phyloP scores from a whole-genome alignment of 495 filamentous ascomycete genomes.

The Parachaetomium inaequale region DNA sequence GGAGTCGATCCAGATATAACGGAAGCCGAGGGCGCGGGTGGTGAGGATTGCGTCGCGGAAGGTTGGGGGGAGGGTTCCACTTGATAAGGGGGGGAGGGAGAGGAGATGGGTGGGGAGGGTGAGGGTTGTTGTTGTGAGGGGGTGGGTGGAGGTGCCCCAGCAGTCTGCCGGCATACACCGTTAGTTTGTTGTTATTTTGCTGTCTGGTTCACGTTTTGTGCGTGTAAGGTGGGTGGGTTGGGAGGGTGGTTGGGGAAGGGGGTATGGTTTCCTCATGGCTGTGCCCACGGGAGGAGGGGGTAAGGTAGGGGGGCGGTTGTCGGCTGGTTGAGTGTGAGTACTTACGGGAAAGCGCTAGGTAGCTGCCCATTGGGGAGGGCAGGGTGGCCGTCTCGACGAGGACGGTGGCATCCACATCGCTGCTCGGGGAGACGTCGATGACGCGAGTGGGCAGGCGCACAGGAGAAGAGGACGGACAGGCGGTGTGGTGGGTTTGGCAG shows the following conservation, averaged over 20 bases:
- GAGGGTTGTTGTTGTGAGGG: not conserved
- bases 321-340: too few relatives aligned
- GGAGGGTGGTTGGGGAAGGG: too few relatives aligned
- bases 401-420: not conserved
- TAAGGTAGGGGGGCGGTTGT: too few relatives aligned
- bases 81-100: not conserved
- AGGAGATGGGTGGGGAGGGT: not conserved
- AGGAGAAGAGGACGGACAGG: not conserved
- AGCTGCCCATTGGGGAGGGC: too few relatives aligned
- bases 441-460: not conserved
- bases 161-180: not conserved
- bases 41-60: not conserved
- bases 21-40: not conserved
- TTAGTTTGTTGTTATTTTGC: not conserved
- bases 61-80: not conserved
- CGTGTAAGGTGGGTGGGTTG: too few relatives aligned
- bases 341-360: too few relatives aligned
- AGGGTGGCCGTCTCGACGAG: not conserved
- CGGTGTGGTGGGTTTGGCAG: constrained; percentile 1
- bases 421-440: not conserved
- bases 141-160: not conserved
- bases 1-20: constrained; percentile 3
- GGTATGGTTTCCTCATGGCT: too few relatives aligned
- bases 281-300: too few relatives aligned
- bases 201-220: not conserved